A percentile compares a stretch with the other conserved stretches of the same genome.
Conservation (phyloP, 176 grass and related monocot species). For the Oryza punctata region DNA sequence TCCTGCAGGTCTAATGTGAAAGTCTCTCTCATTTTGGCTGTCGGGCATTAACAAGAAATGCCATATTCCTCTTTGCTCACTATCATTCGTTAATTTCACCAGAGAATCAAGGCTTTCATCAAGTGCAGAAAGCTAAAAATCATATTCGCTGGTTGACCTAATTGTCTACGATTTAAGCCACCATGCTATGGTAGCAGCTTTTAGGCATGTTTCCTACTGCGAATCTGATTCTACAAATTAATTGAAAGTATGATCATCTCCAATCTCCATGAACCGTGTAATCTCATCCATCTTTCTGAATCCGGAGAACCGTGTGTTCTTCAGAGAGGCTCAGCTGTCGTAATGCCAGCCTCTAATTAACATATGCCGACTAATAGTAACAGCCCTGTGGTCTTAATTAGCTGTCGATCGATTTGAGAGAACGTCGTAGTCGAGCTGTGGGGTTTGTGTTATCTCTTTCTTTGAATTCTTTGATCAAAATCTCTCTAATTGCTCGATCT, state of each 20-base stretch:
- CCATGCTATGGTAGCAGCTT: background rate
- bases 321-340: conserved; percentile 21
- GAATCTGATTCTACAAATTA: conserved; percentile 46
- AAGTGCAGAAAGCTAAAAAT: background rate
- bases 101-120: conserved; percentile 25
- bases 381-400: background rate
- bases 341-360: background rate
- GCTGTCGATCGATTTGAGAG: conserved; percentile 26
- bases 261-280: background rate
- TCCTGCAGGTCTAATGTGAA: background rate
- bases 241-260: background rate
- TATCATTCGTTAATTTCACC: conserved; percentile 2
- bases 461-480: conserved; percentile 28
- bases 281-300: background rate
- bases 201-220: background rate
- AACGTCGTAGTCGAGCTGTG: conserved; percentile 27
- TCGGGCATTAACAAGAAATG: conserved; percentile 42
- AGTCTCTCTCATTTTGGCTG: conserved; percentile 6
- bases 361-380: conserved; percentile 42
- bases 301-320: conserved; percentile 25
- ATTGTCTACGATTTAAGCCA: conserved; percentile 5
- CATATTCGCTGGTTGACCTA: conserved; percentile 28
- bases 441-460: conserved; percentile 31
- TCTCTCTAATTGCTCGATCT: background rate
- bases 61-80: conserved; percentile 4